phyloP scores from a whole-genome alignment of 192 early-diverging fungal species.

The Mortierella hygrophila region DNA sequence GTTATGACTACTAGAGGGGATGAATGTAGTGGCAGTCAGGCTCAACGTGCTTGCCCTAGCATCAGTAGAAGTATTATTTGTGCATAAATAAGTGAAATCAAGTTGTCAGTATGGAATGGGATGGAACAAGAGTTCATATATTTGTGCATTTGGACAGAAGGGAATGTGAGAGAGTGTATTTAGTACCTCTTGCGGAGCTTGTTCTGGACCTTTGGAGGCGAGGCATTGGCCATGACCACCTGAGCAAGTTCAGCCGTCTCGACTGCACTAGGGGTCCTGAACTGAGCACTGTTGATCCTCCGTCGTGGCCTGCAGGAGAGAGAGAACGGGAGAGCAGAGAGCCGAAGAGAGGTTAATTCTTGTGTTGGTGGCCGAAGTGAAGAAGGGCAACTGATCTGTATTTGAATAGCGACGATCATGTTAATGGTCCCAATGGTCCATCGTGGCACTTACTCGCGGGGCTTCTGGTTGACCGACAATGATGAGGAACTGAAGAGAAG shows the following conservation, averaged over 20 bases:
- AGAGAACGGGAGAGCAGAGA: neutral
- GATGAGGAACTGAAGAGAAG: neutral
- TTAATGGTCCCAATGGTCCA: no score
- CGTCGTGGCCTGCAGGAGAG: constrained; percentile 25
- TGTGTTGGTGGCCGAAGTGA: neutral
- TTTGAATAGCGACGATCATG: neutral
- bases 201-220: constrained; percentile 46
- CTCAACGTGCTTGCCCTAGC: constrained; percentile 45
- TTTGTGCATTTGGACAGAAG: neutral
- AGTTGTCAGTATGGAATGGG: neutral
- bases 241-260: constrained; percentile 40
- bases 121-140: neutral
- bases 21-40: constrained; percentile 39
- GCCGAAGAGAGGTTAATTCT: neutral
- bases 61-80: neutral
- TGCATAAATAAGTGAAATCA: neutral
- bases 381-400: no score
- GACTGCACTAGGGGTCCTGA: constrained; percentile 35
- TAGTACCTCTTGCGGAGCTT: constrained; percentile 45
- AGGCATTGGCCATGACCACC: constrained; percentile 43
- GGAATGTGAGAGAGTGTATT: neutral
- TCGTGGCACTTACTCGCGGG: neutral
- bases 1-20: constrained; percentile 5
- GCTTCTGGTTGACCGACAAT: neutral
- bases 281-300: constrained; percentile 47